phyloP scores from a whole-genome alignment of 495 filamentous ascomycete genomes.

The Aspergillus steynii region DNA sequence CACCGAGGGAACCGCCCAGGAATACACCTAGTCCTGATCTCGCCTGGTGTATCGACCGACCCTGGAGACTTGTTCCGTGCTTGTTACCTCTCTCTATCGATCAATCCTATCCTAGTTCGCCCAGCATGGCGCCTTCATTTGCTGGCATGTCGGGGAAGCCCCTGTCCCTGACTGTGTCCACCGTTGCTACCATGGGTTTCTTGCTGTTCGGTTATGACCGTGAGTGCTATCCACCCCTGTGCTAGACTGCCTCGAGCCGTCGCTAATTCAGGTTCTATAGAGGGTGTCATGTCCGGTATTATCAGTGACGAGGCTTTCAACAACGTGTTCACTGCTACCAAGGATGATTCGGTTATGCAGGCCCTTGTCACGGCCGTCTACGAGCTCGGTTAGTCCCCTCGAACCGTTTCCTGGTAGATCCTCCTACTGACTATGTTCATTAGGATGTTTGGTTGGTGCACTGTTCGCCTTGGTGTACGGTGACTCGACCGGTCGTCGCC shows the following conservation, averaged over 20 bases:
- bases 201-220: conserved; percentile 70
- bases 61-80: conserved; percentile 8
- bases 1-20: conserved; percentile 3
- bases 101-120: background rate
- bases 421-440: conserved; percentile 36
- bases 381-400: conserved; percentile 60
- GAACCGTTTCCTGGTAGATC: conserved; percentile 1
- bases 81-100: conserved; percentile 3
- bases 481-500: conserved; percentile 67
- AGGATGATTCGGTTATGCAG: conserved; percentile 68
- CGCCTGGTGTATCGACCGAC: background rate
- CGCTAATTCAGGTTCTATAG: conserved; percentile 22
- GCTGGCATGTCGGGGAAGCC: conserved; percentile 64
- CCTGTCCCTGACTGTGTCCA: conserved; percentile 64
- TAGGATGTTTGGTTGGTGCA: conserved; percentile 70
- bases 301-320: conserved; percentile 74
- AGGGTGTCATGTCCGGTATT: conserved; percentile 79
- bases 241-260: background rate
- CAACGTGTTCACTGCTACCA: conserved; percentile 65
- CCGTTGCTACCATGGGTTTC: conserved; percentile 72
- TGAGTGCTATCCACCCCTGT: conserved; percentile 12
- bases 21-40: conserved; percentile 1
- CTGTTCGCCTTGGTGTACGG: conserved; percentile 68
- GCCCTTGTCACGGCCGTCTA: conserved; percentile 83
- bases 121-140: conserved; percentile 43